phyloP scores from a whole-genome alignment of 805 yeast genomes.

The Lipomyces spencermartinsiae region DNA sequence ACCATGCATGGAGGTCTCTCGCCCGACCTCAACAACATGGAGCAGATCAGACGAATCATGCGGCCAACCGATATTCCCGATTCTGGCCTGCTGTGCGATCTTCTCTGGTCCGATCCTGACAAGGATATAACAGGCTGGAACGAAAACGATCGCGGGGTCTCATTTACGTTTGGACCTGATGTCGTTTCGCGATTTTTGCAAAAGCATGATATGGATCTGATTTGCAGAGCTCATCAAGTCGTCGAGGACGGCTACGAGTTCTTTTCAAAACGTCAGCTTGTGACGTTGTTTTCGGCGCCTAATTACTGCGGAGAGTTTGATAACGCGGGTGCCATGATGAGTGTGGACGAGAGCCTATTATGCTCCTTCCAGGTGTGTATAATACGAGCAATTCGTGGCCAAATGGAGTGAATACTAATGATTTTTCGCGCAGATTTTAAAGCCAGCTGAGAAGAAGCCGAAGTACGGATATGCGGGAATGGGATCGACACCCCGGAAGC shows the following conservation, averaged over 20 bases:
- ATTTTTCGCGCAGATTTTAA: conserved; percentile 64
- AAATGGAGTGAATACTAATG: conserved; percentile 46
- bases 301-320: conserved; percentile 96
- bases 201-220: conserved; percentile 96
- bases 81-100: conserved; percentile 93
- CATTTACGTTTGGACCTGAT: conserved; percentile 99
- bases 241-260: conserved; percentile 99
- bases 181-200: conserved; percentile 95
- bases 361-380: conserved; percentile 69
- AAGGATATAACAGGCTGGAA: conserved; percentile 99
- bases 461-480: conserved; percentile 55
- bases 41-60: conserved; percentile 98
- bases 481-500: conserved; percentile 42
- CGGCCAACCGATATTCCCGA: conserved; percentile 99
- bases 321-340: conserved; percentile 99
- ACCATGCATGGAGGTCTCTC: conserved; percentile 99
- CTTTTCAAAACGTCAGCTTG: conserved; percentile 93
- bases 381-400: not conserved
- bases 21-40: conserved; percentile 97
- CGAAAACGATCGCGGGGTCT: conserved; percentile 98
- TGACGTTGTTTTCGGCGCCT: conserved; percentile 94
- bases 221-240: conserved; percentile 98
- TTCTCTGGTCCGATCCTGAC: conserved; percentile 98
- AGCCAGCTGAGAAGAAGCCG: conserved; percentile 96
- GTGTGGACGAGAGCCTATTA: conserved; percentile 92